phyloP scores from a whole-genome alignment of 176 grass and related monocot species.

The Eleusine coracana region DNA sequence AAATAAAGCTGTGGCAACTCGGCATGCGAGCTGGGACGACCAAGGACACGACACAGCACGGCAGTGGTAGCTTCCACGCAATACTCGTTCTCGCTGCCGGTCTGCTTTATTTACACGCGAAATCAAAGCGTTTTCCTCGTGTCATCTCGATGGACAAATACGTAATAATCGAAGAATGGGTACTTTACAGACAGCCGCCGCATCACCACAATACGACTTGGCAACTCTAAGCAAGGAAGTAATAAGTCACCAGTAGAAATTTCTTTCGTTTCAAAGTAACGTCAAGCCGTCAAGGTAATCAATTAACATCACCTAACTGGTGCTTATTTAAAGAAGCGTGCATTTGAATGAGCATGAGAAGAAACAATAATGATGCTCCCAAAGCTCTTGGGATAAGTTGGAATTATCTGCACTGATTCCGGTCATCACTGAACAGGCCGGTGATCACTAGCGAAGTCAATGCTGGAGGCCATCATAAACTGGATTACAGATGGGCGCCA shows the following conservation, averaged over 20 bases:
- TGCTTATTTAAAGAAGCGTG: background rate
- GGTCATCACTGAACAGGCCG: background rate
- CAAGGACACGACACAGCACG: background rate
- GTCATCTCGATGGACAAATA: background rate
- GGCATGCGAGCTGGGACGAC: background rate
- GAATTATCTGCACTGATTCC: background rate
- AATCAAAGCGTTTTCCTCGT: slow-evolving; percentile 25
- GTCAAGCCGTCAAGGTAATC: background rate
- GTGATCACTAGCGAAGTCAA: slow-evolving; percentile 30
- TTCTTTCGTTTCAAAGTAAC: too few relatives aligned
- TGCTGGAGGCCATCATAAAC: background rate
- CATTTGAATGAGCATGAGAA: background rate
- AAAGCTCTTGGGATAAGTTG: background rate
- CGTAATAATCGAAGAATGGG: too few relatives aligned
- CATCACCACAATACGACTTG: too few relatives aligned
- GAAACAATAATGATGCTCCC: background rate
- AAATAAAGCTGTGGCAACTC: background rate
- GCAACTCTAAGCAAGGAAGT: too few relatives aligned
- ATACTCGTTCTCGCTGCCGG: background rate
- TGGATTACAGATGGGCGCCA: background rate
- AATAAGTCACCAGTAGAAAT: too few relatives aligned
- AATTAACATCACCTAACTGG: background rate
- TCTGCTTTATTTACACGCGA: background rate
- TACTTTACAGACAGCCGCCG: too few relatives aligned
- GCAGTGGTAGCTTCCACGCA: slow-evolving; percentile 27